Evolutionary conservation across 192 early-diverging fungal genomes (phyloP).

Genomic region (Umbelopsis ramanniana): DNA sequence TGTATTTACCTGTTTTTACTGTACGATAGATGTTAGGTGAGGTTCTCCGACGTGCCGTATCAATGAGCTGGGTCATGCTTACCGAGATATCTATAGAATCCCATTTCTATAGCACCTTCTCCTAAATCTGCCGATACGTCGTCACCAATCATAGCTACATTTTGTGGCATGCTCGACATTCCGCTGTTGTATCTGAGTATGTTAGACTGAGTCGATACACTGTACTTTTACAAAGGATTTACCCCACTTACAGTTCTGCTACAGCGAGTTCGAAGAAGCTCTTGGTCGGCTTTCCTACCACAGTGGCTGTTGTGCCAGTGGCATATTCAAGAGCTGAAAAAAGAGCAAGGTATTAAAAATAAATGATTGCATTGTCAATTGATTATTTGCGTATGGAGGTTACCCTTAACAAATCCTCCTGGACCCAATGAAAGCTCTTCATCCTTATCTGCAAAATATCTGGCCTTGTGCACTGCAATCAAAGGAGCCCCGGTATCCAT

Average conservation of each 20-base stretch:
- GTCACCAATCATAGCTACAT: conserved; percentile 88
- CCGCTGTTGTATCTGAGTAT: conserved; percentile 1
- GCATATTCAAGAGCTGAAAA: conserved; percentile 75
- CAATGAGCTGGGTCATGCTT: background rate
- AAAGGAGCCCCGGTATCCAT: conserved; percentile 58
- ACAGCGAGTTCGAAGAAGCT: conserved; percentile 82
- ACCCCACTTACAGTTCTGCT: conserved; percentile 58
- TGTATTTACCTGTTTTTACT: conserved; percentile 87
- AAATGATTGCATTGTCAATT: background rate
- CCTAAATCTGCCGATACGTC: conserved; percentile 84
- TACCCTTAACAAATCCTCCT: conserved; percentile 81
- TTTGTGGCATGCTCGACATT: conserved; percentile 43
- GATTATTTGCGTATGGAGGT: background rate
- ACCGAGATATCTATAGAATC: conserved; percentile 62
- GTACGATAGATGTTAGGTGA: conserved; percentile 25
- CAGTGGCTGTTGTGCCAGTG: conserved; percentile 60
- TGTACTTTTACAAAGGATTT: background rate
- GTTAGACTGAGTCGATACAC: background rate
- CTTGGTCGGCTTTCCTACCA: conserved; percentile 83
- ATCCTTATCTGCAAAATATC: conserved; percentile 70
- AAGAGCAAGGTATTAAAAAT: background rate
- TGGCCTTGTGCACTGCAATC: conserved; percentile 84
- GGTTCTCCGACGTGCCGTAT: background rate
- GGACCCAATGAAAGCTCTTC: conserved; percentile 78
- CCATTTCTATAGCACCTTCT: conserved; percentile 75